Percentiles rank a stretch among this genome's conserved stretches.
These are phyloP conservation scores for Cyathus striatus DNA, from an alignment of 768 basidiomycete genomes.

Conservation along the genomic window DNA sequence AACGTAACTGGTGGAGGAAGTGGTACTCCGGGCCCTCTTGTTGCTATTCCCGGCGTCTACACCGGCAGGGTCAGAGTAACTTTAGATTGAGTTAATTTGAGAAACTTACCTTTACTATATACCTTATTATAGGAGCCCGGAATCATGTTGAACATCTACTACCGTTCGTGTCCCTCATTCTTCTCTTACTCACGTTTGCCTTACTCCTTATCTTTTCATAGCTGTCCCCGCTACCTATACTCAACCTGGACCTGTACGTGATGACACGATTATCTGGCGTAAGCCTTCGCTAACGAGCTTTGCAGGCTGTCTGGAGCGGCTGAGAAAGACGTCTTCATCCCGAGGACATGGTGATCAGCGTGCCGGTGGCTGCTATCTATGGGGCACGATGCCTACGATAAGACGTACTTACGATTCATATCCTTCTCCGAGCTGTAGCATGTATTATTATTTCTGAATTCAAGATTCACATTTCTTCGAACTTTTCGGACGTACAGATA, in stretches of 20 bases:
- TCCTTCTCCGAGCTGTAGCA: no score
- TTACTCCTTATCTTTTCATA: not conserved
- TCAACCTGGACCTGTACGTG: constrained; percentile 8
- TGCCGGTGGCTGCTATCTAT: no score
- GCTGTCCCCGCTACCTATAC: constrained; percentile 6
- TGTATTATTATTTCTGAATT: no score
- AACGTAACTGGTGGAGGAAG: constrained; percentile 13
- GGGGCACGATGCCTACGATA: no score
- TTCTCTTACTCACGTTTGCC: not conserved
- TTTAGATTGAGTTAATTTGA: not conserved
- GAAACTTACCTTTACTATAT: not conserved
- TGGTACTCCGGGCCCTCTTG: constrained; percentile 9
- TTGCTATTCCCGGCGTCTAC: constrained; percentile 13
- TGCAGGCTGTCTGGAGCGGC: constrained; percentile 8
- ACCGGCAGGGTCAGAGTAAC: constrained; percentile 1
- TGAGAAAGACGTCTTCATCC: not conserved
- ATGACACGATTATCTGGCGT: no score
- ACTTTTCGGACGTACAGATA: not conserved
- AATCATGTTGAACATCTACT: constrained; percentile 9
- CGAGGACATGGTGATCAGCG: not conserved
- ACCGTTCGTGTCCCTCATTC: not conserved
- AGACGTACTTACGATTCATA: no score
- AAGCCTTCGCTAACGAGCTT: no score
- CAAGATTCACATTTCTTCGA: not conserved
- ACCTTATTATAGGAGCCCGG: constrained; percentile 6